Conservation (phyloP, 2,329 filamentous ascomycete genomes). For the Arthrinium puccinioides region DNA sequence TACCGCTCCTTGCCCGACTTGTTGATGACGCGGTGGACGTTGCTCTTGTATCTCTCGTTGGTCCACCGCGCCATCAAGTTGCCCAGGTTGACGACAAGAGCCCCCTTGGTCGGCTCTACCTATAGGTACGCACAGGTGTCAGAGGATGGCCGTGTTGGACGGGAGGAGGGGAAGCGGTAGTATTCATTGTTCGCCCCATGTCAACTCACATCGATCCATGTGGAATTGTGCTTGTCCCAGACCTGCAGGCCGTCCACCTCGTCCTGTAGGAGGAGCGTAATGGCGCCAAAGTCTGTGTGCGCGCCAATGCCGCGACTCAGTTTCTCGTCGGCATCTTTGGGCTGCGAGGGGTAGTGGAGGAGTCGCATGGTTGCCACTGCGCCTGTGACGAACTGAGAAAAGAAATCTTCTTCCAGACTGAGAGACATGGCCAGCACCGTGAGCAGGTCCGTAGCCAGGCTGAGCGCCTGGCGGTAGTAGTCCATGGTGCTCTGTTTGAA, state of each 20-base stretch:
- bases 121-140: slow-evolving; percentile 8
- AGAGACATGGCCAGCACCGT: slow-evolving; percentile 33
- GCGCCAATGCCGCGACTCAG: slow-evolving; percentile 34
- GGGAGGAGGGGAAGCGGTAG: too few species aligned
- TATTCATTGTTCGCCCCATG: background rate
- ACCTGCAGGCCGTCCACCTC: slow-evolving; percentile 43
- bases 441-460: slow-evolving; percentile 31
- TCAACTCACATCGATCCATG: slow-evolving; percentile 32
- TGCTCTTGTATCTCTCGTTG: slow-evolving; percentile 43
- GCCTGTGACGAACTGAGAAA: slow-evolving; percentile 34
- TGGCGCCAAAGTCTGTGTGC: slow-evolving; percentile 49
- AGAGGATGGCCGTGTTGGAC: too few species aligned
- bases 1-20: slow-evolving; percentile 41
- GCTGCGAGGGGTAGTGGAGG: slow-evolving; percentile 41
- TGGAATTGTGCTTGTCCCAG: slow-evolving; percentile 28
- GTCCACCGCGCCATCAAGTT: slow-evolving; percentile 44
- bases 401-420: slow-evolving; percentile 31
- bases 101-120: slow-evolving; percentile 34
- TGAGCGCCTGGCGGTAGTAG: slow-evolving; percentile 32
- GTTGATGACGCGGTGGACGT: slow-evolving; percentile 49
- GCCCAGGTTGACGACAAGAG: slow-evolving; percentile 44
- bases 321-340: slow-evolving; percentile 21
- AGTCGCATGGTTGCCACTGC: slow-evolving; percentile 36
- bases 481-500: slow-evolving; percentile 31
- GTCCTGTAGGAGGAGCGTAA: slow-evolving; percentile 49